Conservation (phyloP, 129 eudicot genomes). For the Smallanthus sonchifolius region DNA sequence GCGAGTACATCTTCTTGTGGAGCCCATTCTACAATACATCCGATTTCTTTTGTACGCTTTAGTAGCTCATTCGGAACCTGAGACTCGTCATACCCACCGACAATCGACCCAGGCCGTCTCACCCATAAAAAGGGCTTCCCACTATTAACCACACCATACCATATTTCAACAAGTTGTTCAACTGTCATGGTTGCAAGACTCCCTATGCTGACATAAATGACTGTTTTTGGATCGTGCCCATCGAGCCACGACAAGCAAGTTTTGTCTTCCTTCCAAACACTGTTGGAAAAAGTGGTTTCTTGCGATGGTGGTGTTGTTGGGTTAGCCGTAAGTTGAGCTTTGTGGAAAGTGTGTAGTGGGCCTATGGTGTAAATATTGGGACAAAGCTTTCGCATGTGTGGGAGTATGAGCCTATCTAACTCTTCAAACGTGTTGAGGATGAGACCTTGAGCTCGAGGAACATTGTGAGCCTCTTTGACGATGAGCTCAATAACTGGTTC, state of each 20-base stretch:
- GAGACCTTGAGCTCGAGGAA: constrained; percentile 39
- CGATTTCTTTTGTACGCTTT: constrained; percentile 43
- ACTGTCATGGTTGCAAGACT: constrained; percentile 35
- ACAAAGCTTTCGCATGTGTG: constrained; percentile 25
- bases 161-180: constrained; percentile 45
- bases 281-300: constrained; percentile 14
- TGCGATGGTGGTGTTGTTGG: neutral
- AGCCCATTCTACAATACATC: constrained; percentile 57
- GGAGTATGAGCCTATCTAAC: constrained; percentile 22
- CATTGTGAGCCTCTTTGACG: constrained; percentile 16
- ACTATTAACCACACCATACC: constrained; percentile 53
- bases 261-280: constrained; percentile 49
- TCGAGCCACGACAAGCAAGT: constrained; percentile 49
- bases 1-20: constrained; percentile 65
- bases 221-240: constrained; percentile 23
- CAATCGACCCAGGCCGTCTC: constrained; percentile 36
- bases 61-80: constrained; percentile 25
- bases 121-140: constrained; percentile 47
- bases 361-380: constrained; percentile 37
- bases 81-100: constrained; percentile 13
- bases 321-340: constrained; percentile 5
- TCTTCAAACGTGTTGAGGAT: constrained; percentile 41
- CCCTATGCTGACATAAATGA: constrained; percentile 30
- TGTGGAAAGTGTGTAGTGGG: constrained; percentile 32
- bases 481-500: constrained; percentile 10